A percentile compares a stretch with the other conserved stretches of the same genome.
Conservation (phyloP, 2,329 filamentous ascomycete genomes). For the Aureobasidium sp. region DNA sequence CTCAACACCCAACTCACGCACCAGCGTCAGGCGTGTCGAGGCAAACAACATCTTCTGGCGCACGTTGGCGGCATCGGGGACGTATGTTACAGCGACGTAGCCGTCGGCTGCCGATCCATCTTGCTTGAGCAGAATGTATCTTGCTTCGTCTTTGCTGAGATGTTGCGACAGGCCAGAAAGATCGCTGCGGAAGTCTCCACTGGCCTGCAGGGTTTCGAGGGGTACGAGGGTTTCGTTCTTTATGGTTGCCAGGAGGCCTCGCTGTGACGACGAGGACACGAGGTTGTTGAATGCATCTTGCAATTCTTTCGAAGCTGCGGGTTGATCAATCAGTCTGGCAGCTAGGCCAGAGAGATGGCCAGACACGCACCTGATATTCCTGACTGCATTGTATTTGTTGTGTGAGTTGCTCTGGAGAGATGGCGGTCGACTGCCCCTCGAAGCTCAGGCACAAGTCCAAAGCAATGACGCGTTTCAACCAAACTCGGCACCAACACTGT, state of each 20-base stretch:
- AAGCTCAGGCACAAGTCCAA: conserved; percentile 6
- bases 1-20: conserved; percentile 69
- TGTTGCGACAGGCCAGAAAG: conserved; percentile 55
- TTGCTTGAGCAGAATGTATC: conserved; percentile 68
- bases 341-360: neutral
- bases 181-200: conserved; percentile 38
- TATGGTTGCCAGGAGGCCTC: conserved; percentile 67
- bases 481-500: neutral
- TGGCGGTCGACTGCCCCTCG: conserved; percentile 7
- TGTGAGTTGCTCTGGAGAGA: neutral
- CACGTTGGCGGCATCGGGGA: conserved; percentile 70
- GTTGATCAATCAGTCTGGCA: neutral
- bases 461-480: conserved; percentile 11
- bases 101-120: conserved; percentile 27
- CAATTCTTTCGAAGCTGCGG: conserved; percentile 67
- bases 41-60: conserved; percentile 85
- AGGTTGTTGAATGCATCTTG: conserved; percentile 64
- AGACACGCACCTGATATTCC: conserved; percentile 59
- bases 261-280: conserved; percentile 53
- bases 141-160: conserved; percentile 58
- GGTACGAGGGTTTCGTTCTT: conserved; percentile 61
- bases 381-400: conserved; percentile 58
- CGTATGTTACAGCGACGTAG: conserved; percentile 67
- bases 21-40: conserved; percentile 65
- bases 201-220: conserved; percentile 46